phyloP scores from a whole-genome alignment of 768 basidiomycete genomes.

The Auricularia sp. region DNA sequence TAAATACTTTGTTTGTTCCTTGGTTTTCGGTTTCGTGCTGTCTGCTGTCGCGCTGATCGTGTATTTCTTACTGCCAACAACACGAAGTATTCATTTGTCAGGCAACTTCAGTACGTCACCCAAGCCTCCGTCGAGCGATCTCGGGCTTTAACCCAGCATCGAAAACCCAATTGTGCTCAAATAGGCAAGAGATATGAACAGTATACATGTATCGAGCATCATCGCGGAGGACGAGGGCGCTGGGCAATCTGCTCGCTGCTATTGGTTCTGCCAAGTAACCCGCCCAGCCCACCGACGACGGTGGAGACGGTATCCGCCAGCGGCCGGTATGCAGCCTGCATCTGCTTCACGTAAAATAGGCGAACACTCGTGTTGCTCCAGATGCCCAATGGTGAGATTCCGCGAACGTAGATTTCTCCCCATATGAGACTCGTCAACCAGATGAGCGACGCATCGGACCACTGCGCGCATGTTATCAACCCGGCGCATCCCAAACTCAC shows the following conservation, averaged over 20 bases:
- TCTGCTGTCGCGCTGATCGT: not conserved
- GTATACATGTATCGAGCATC: not conserved
- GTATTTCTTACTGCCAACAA: not conserved
- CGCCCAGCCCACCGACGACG: conserved; percentile 68
- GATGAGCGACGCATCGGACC: conserved; percentile 83
- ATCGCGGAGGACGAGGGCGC: not conserved
- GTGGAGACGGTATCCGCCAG: conserved; percentile 71
- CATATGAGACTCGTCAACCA: conserved; percentile 93
- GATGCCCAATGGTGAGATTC: conserved; percentile 75
- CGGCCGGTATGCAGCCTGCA: conserved; percentile 56
- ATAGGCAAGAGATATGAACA: not conserved
- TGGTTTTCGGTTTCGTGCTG: not conserved
- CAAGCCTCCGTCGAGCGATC: too few relatives aligned
- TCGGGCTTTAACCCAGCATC: too few relatives aligned
- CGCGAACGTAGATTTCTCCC: conserved; percentile 90
- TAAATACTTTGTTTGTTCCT: not conserved
- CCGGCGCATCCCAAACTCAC: conserved; percentile 3
- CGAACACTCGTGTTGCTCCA: conserved; percentile 88
- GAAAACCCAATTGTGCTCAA: not conserved
- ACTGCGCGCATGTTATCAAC: conserved; percentile 35
- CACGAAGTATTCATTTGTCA: too few relatives aligned
- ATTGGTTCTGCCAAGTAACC: conserved; percentile 21
- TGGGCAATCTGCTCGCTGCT: not conserved
- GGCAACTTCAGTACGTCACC: too few relatives aligned
- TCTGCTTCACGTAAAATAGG: conserved; percentile 85